Base-by-base conservation (phyloP, 805 yeast species). In the Sungouiozyma intestinalis region DNA sequence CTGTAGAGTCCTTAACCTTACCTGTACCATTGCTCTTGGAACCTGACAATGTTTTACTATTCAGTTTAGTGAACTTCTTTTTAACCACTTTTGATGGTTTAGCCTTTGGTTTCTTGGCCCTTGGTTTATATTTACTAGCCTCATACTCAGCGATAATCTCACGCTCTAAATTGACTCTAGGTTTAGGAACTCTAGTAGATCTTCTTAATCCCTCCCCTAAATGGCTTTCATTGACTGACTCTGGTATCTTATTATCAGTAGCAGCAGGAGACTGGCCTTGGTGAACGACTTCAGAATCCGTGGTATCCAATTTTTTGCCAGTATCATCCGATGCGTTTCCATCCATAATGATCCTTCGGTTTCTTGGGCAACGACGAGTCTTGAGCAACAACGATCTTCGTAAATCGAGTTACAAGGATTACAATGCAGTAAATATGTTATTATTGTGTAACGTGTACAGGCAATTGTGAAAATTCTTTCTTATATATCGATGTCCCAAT, bases 131-230 rank as follows among this genome's bases (percentile, higher is more conserved):
- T 24, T 24, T 24, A 24, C 29, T 24, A 11, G 29, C 29, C 11
- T 24, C 29, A 24, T 24, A 24, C 29, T 46, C 51, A 20, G 53
- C 53, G 31, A 47, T 53, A 37, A 46, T 46, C 16, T 43, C 48
- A 14, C 42, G 41, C 16, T 50, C 48, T 18, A 48, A 38, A 33
- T 50, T 52, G 5, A 45, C 35, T 42, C 52, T 54, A 31, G 55
- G 50, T 37, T 48, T 46, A 15, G 44, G 50, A 8, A 52, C 52
- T 45, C 60, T 54, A 18, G 47, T 45, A 8, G 59, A 54, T 45
- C 59, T 51, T 43, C 60, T 51, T 14, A 54, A 44, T 20, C 48
- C 48, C 9, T 20, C 33, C 2, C 27, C 36, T 15, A 33, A 11
- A 7, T 24, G 29, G 3, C 7, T 16, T 4, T 46, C 21, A 36